A percentile compares a stretch with the other conserved stretches of the same genome.
Conservation (phyloP, 495 filamentous ascomycete species). For the Lepidopterella palustris region DNA sequence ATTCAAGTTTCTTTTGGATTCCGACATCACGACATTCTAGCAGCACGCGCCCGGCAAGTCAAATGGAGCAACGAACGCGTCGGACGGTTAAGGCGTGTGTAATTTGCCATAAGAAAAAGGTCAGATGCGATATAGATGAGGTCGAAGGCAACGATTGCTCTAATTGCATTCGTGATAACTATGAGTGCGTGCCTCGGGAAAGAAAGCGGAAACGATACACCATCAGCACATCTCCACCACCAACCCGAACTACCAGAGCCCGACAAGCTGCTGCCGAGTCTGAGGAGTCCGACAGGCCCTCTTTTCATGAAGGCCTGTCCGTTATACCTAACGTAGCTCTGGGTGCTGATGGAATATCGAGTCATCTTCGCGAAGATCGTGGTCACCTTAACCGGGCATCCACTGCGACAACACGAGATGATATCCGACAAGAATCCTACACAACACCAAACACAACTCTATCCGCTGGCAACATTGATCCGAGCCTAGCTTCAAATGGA, state of each 20-base stretch:
- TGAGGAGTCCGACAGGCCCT: not conserved
- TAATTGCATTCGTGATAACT: constrained; percentile 23
- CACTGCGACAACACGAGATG: not conserved
- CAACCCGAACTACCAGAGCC: not conserved
- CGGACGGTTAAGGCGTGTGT: constrained; percentile 26
- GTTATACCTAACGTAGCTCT: not conserved
- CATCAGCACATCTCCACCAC: constrained; percentile 17
- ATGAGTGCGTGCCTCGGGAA: constrained; percentile 26
- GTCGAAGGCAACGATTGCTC: constrained; percentile 14
- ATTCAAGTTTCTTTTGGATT: too few species aligned
- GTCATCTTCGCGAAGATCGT: not conserved
- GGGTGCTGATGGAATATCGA: not conserved
- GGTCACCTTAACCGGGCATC: too few species aligned
- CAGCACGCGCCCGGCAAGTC: too few species aligned
- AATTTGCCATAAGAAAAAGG: constrained; percentile 29
- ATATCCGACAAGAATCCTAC: not conserved
- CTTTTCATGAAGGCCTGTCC: not conserved
- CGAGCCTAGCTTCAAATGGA: not conserved
- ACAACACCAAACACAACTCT: constrained; percentile 12
- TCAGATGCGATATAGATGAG: constrained; percentile 23
- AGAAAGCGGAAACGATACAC: constrained; percentile 24
- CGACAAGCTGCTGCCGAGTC: not conserved
- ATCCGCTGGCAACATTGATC: constrained; percentile 2
- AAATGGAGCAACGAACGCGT: constrained; percentile 6
- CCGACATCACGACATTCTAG: too few species aligned